Evolutionary conservation across 2,329 filamentous ascomycete genomes (phyloP), one percentile per base, ranked within the genome.

Genomic region (Ascochyta viciae-villosae): DNA sequence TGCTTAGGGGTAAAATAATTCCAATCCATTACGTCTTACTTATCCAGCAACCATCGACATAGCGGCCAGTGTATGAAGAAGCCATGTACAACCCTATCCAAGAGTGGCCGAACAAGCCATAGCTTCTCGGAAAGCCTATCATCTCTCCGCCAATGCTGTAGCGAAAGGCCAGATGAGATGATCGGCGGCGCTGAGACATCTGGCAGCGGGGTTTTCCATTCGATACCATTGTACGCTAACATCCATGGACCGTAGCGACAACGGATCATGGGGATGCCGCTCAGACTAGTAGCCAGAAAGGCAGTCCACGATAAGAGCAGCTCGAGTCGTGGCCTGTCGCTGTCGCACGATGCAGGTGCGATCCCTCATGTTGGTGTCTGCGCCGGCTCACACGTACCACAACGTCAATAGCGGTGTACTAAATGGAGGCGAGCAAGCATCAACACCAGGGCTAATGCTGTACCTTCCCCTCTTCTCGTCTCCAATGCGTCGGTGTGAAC

Each of bases 331-430:
- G 31, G 42, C 38, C 47, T 56, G 43, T 48, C 53, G 38, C 9
- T 51, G 62, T 65, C 19, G 63, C 59, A 66, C 66, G 56, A 66
- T 64, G 62, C 60, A 65, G 61, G 63, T 61, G 62, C 48, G 40
- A 58, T 58, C 41, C 41, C 12, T 50, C 44, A 31, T 48, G 27
- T 26, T 55, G 44, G 44, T 45, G 44, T 51, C 40, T 51, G 45
- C 50, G 50, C 51, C 50, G 49, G 53, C 29, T 50, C 47, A 47
- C 33, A 47, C 41, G 48, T 56, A 43, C 22, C 46, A 50, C 53
- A 37, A 35, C 42, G 23, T 45, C 45, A 26, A 50, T 40, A 51
- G 38, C 43, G 39, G 42, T 46, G 31, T 43, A 44, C 51, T 40
- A 34, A 33, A 41, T 61, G 22, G 38, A 46, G 45, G 45, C 38